Base-by-base conservation (phyloP, 495 filamentous ascomycete species). In the Penicillium salamii region DNA sequence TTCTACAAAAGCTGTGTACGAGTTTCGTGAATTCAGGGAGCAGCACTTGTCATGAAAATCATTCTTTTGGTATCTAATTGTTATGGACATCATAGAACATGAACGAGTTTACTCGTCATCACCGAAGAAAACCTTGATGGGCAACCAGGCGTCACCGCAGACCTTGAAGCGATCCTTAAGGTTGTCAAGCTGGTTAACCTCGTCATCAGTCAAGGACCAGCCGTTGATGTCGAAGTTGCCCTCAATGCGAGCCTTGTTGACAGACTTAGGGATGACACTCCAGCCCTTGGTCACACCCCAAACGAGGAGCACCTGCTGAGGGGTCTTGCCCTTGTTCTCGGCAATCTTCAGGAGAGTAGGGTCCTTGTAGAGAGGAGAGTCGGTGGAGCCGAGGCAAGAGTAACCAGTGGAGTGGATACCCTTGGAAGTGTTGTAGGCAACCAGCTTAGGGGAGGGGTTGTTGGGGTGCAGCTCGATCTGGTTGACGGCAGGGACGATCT, bases 391-490 rank as follows among this genome's bases (percentile, higher is more conserved):
- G 4, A 89, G 71, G 59, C 83, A 85, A 1, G 80, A 85, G 70
- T 89, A 89, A 13, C 76, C 84, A 0, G 83, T 85, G 43, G 66
- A 74, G 70, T 87, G 82, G 59, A 89, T 88, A 45, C 81, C 82
- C 70, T 86, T 86, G 35, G 72, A 71, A 15, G 70, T 76, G 74
- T 79, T 80, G 69, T 86, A 91, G 32, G 83, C 83, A 23, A 91
- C 75, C 28, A 93, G 78, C 73, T 91, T 90, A 18, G 88, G 88
- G 1, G 82, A 86, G 7, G 84, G 87, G 71, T 85, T 84, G 69
- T 86, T 82, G 31, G 89, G 89, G 71, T 95, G 89, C n/a, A 91
- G 72, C 69, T 96, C 91, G 63, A 95, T 85, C 75, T 96, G 90
- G 79, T 95, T 95, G 54, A 91, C 89, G 8, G 87, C 86, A 12